These are phyloP conservation scores for Claviceps arundinis DNA, from an alignment of 2,329 filamentous ascomycete species.

Conservation along the genomic window DNA sequence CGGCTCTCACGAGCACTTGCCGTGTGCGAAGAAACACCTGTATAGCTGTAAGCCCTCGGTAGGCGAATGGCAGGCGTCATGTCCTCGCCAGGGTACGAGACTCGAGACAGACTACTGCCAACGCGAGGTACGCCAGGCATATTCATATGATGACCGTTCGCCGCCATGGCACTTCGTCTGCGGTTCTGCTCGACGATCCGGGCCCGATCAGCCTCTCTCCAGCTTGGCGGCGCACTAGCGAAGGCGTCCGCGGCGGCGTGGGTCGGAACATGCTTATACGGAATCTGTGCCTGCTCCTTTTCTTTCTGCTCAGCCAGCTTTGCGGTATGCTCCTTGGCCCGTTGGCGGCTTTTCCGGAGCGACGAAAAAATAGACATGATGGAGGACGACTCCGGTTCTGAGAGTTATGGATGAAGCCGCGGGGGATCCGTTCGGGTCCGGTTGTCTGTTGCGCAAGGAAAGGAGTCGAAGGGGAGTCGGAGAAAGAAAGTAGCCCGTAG, in stretches of 20 bases:
- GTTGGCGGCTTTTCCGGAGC: conserved; percentile 37
- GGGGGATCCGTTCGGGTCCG: not conserved
- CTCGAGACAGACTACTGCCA: conserved; percentile 32
- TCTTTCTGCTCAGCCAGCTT: conserved; percentile 35
- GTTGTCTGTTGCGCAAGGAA: not conserved
- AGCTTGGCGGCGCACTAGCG: conserved; percentile 37
- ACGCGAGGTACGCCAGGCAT: conserved; percentile 30
- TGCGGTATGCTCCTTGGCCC: conserved; percentile 40
- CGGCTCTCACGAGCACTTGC: conserved; percentile 14
- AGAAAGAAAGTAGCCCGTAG: not conserved
- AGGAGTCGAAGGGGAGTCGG: not conserved
- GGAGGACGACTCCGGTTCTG: not conserved
- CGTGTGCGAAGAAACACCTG: conserved; percentile 20
- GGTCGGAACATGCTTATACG: conserved; percentile 47
- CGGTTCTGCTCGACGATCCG: conserved; percentile 38
- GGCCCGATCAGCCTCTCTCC: conserved; percentile 31
- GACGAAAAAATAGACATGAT: conserved; percentile 45
- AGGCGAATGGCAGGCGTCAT: conserved; percentile 25
- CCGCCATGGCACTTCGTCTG: conserved; percentile 34
- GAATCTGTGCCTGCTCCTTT: conserved; percentile 21
- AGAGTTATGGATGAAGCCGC: not conserved
- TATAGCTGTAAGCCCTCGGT: conserved; percentile 31
- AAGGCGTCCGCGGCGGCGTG: conserved; percentile 48
- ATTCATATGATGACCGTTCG: conserved; percentile 24
- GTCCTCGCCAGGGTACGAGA: conserved; percentile 31